These are phyloP conservation scores for Madurella mycetomatis DNA, from an alignment of 2,329 filamentous ascomycete genomes.

Conservation along the genomic window DNA sequence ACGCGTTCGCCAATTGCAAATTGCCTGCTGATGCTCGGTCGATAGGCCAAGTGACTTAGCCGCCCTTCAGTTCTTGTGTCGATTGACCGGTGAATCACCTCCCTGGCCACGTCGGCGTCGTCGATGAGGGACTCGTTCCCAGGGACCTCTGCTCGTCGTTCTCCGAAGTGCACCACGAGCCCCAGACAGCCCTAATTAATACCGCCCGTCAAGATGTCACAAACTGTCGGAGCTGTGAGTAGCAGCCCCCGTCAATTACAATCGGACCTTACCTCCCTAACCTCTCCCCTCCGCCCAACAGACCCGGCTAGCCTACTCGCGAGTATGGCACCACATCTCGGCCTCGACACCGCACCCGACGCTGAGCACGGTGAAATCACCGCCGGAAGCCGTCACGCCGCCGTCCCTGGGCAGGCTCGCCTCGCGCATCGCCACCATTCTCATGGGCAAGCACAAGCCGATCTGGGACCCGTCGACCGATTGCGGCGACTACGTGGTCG, in stretches of 20 bases:
- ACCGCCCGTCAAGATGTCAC: constrained; percentile 58
- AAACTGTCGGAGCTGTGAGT: constrained; percentile 70
- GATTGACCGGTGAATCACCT: neutral
- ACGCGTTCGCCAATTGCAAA: constrained; percentile 11
- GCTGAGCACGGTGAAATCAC: constrained; percentile 51
- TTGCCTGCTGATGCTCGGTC: neutral
- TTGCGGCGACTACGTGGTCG: constrained; percentile 98
- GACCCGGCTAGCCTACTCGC: constrained; percentile 94
- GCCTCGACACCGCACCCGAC: constrained; percentile 62
- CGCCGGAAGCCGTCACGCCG: constrained; percentile 50
- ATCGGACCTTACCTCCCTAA: constrained; percentile 7
- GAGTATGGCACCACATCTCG: constrained; percentile 86
- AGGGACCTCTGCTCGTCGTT: constrained; percentile 18
- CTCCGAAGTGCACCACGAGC: constrained; percentile 5
- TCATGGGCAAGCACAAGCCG: constrained; percentile 99
- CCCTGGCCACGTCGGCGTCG: neutral
- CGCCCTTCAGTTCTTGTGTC: neutral
- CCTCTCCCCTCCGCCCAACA: constrained; percentile 36
- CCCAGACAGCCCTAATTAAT: too few species aligned
- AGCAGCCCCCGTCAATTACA: constrained; percentile 16
- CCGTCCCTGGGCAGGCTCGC: constrained; percentile 88
- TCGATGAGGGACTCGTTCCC: constrained; percentile 33
- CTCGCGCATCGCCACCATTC: constrained; percentile 75
- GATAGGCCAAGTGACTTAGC: neutral
- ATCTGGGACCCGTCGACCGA: constrained; percentile 96